phyloP scores from a whole-genome alignment of 1,284 basidiomycete species.

The Stereum hirsutum region DNA sequence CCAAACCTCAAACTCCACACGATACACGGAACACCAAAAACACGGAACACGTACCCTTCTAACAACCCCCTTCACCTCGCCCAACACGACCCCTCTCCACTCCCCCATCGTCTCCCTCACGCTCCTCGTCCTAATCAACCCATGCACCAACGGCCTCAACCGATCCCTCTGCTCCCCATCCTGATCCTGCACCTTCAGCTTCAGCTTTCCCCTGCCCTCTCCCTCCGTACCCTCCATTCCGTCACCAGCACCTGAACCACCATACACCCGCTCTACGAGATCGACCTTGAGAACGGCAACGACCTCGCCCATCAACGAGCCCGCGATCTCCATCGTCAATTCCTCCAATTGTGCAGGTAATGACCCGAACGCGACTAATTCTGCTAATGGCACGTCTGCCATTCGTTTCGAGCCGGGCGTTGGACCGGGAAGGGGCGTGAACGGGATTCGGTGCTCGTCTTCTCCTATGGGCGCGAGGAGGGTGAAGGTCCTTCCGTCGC shows the following conservation, averaged over 20 bases:
- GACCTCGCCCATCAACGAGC: slow-evolving; percentile 73
- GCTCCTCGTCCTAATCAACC: slow-evolving; percentile 68
- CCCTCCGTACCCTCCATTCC: slow-evolving; percentile 22
- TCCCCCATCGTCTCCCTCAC: slow-evolving; percentile 60
- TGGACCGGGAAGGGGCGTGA: too few species aligned
- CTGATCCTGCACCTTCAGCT: too few species aligned
- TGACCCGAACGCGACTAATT: slow-evolving; percentile 58
- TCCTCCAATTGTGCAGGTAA: slow-evolving; percentile 61
- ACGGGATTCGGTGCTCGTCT: too few species aligned
- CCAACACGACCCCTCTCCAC: slow-evolving; percentile 74
- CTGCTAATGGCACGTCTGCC: slow-evolving; percentile 41
- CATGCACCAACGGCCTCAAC: slow-evolving; percentile 64
- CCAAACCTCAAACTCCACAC: slow-evolving; percentile 1
- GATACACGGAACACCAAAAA: slow-evolving; percentile 7
- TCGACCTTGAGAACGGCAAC: slow-evolving; percentile 63
- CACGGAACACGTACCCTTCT: slow-evolving; percentile 35
- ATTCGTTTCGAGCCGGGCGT: slow-evolving; percentile 10
- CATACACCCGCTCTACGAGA: slow-evolving; percentile 44
- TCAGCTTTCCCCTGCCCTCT: too few species aligned
- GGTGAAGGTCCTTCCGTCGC: slow-evolving; percentile 1
- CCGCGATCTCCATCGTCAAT: slow-evolving; percentile 65
- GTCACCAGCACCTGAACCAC: slow-evolving; percentile 13
- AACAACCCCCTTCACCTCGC: slow-evolving; percentile 55
- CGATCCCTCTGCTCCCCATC: slow-evolving; percentile 51
- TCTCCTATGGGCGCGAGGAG: too few species aligned